Base-by-base conservation (phyloP, 768 basidiomycete species). In the Boletus vinaceobasis region DNA sequence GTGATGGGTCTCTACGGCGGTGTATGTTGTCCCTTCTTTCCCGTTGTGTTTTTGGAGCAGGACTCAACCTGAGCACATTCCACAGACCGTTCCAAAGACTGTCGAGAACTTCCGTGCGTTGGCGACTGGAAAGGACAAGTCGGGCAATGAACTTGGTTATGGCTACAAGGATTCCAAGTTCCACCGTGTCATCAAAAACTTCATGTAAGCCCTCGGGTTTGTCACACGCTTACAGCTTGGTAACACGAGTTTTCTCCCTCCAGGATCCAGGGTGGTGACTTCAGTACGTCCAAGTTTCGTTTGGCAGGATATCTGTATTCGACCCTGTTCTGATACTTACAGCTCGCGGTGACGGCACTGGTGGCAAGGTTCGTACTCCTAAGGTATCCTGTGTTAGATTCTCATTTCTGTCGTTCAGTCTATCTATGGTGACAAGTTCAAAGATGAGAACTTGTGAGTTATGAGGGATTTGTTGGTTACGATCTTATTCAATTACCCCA, bases 221-320 rank as follows among this genome's bases (percentile, higher is more conserved):
- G 5, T 43, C 48, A 6, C 8, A 7, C 35, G 11, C 37, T 26
- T 15, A 5, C 33, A 4, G 13, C 7, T 33, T 27, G 29, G 11
- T 60, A 9, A 55, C 40, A 55, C 9, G 5, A 33, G 9, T 26
- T 47, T 38, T 32, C 55, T 61, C 8, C n/a, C 19, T 27, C 35
- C 57, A 91, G 90, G 91, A 93, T 96, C 63, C 95, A 98, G 76
- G 95, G 95, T 65, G 96, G 96, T 75, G 96, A 98, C 76, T 99
- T 98, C 75, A 97, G 91, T 89, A 71, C 64, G 89, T 82, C 21
- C 15, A 54, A 11, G 19, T 33, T 56, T 49, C 10, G 38, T 38
- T 33, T 47, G 56, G 62, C 42, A 50, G 4, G 58, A 60, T 40
- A 53, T 63, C 47, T 55, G 48, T 27, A 60, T 55, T 50, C 52